Evolutionary conservation across 192 early-diverging fungal genomes (phyloP), one percentile per base, ranked within the genome.

Genomic region (Mycoemilia scoparia): DNA sequence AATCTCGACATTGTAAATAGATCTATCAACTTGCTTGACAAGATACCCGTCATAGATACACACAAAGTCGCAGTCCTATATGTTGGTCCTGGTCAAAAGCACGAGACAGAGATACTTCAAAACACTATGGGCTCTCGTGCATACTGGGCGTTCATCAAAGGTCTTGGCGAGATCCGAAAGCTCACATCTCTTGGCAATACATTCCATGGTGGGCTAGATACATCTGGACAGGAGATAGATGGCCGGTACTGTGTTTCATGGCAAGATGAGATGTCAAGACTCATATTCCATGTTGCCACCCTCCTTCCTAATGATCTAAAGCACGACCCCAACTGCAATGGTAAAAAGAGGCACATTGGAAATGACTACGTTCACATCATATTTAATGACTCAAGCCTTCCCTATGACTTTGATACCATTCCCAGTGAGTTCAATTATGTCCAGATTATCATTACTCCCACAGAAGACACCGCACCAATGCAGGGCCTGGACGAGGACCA

Each of bases 61-160:
- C 84, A 95, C 66, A 98, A 98, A 62, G 81, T 96, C 46, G 88
- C 88, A 9, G 77, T 98, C 5, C 58, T 88, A 0, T 98, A 93
- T 51, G 82, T 92, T 16, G 86, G 79, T 7, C 79, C 73, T 5
- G 73, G 70, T 4, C 89, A 98, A 50, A 76, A 48, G 1, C 75
- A 71, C 8, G 93, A 98, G 58, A 45, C 47, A 3, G 80, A 83
- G 41, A 98, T 98, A 21, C 43, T 98, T 21, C 50, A 66, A n/a
- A 98, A 93, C 53, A 69, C 60, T 16, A 63, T 73, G 34, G 91
- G 93, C 5, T 90, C 89, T 6, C 73, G 68, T 9, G 65, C 73
- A n/a, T 98, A 96, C 47, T 77, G 75, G 36, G 51, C 68, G 33
- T 96, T 98, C 54, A 46, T 98, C 38, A 71, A 67, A 21, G 68